Conservation (phyloP, 768 basidiomycete species). For the Tulasnella sp. region DNA sequence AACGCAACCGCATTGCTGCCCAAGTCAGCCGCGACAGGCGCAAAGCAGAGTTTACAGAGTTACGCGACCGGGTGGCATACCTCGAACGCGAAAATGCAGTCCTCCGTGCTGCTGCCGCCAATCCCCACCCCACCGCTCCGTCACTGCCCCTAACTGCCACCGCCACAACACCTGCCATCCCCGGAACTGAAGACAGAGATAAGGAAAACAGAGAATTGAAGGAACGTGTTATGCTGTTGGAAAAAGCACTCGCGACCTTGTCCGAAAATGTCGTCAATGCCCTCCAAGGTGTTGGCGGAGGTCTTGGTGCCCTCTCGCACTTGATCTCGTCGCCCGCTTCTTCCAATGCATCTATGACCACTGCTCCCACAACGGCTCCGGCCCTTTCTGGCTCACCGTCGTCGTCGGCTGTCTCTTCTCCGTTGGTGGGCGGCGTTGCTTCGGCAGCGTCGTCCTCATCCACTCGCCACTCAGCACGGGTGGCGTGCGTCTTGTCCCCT, state of each 20-base stretch:
- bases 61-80: conserved; percentile 54
- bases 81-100: conserved; percentile 72
- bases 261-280: conserved; percentile 22
- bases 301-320: conserved; percentile 8
- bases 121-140: neutral
- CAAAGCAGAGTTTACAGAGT: conserved; percentile 64
- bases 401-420: conserved; percentile 26
- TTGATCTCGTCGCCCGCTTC: conserved; percentile 7
- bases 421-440: conserved; percentile 24
- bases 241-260: conserved; percentile 45
- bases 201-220: conserved; percentile 64
- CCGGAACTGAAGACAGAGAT: conserved; percentile 11
- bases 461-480: conserved; percentile 98
- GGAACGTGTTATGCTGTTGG: conserved; percentile 68
- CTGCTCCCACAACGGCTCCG: conserved; percentile 20
- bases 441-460: conserved; percentile 35
- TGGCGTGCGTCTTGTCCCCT: conserved; percentile 60
- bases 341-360: conserved; percentile 21
- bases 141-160: neutral
- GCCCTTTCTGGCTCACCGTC: conserved; percentile 24
- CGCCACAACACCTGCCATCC: conserved; percentile 29
- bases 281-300: conserved; percentile 10
- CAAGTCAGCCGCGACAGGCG: conserved; percentile 86
- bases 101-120: conserved; percentile 32
- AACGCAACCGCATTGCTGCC: conserved; percentile 86